phyloP scores from a whole-genome alignment of 345 rosid genomes.

The Linum lewisii region DNA sequence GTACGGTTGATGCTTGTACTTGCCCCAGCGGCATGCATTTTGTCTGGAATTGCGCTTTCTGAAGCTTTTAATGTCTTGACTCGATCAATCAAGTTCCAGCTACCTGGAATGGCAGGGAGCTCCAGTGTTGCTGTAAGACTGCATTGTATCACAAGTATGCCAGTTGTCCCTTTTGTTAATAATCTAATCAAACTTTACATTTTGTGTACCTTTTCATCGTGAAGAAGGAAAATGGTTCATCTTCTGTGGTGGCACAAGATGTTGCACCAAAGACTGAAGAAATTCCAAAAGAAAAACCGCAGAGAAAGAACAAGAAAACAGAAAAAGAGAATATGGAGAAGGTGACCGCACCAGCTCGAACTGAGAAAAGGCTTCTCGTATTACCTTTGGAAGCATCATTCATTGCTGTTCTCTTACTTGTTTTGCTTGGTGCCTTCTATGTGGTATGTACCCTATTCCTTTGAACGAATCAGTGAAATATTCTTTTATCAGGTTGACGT shows the following conservation, averaged over 20 bases:
- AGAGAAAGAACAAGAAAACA: constrained; percentile 62
- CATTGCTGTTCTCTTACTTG: constrained; percentile 68
- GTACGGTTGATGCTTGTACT: constrained; percentile 98
- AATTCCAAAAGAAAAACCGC: constrained; percentile 39
- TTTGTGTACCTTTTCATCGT: constrained; percentile 24
- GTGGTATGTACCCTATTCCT: constrained; percentile 48
- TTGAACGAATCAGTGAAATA: background rate
- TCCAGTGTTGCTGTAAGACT: constrained; percentile 49
- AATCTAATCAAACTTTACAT: constrained; percentile 12
- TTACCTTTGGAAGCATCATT: constrained; percentile 78
- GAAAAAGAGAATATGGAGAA: constrained; percentile 44
- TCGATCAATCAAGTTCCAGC: constrained; percentile 80
- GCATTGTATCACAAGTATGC: constrained; percentile 11
- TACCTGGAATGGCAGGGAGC: constrained; percentile 33
- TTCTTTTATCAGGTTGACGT: background rate
- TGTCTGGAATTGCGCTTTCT: constrained; percentile 98
- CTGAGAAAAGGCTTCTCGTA: constrained; percentile 62
- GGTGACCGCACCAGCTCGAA: constrained; percentile 39
- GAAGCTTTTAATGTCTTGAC: constrained; percentile 93
- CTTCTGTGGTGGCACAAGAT: constrained; percentile 26
- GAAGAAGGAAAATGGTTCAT: constrained; percentile 53
- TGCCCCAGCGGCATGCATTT: constrained; percentile 99
- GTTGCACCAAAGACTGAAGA: constrained; percentile 43
- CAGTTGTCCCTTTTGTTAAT: background rate
- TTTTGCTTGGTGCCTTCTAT: constrained; percentile 88